Percentiles rank a stretch among this genome's conserved stretches.
Evolutionary conservation across 768 basidiomycete genomes (phyloP).

Genomic region (Boletales sp.): DNA sequence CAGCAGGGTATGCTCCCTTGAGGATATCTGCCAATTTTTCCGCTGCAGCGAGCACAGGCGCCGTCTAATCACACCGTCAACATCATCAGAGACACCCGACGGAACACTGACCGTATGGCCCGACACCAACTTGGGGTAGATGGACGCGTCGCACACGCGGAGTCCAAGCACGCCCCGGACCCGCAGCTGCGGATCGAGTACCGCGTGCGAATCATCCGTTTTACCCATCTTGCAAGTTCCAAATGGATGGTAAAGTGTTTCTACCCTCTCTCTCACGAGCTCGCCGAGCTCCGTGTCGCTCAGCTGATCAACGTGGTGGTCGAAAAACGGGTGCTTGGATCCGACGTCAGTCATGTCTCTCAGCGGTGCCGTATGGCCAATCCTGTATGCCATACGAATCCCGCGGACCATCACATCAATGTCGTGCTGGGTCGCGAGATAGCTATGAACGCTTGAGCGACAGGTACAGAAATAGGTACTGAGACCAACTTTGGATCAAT

Average conservation of each 20-base stretch:
- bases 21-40: conserved; percentile 34
- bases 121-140: conserved; percentile 41
- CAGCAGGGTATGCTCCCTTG: conserved; percentile 22
- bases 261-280: conserved; percentile 30
- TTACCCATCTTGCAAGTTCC: conserved; percentile 37
- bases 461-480: neutral
- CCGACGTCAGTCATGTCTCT: conserved; percentile 33
- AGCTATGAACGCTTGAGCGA: conserved; percentile 27
- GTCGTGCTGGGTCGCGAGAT: conserved; percentile 41
- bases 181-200: conserved; percentile 40
- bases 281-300: conserved; percentile 35
- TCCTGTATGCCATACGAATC: conserved; percentile 35
- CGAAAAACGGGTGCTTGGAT: conserved; percentile 28
- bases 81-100: neutral
- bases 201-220: conserved; percentile 38
- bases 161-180: conserved; percentile 43
- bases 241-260: conserved; percentile 44
- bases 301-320: conserved; percentile 34
- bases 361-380: conserved; percentile 38
- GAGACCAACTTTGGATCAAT: conserved; percentile 41
- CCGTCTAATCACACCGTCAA: conserved; percentile 19
- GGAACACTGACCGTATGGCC: conserved; percentile 42
- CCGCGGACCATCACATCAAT: conserved; percentile 38
- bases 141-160: conserved; percentile 44
- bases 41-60: conserved; percentile 29